These are phyloP conservation scores for Mimosa bimucronata DNA, from an alignment of 306 rosid genomes.

Conservation along the genomic window DNA sequence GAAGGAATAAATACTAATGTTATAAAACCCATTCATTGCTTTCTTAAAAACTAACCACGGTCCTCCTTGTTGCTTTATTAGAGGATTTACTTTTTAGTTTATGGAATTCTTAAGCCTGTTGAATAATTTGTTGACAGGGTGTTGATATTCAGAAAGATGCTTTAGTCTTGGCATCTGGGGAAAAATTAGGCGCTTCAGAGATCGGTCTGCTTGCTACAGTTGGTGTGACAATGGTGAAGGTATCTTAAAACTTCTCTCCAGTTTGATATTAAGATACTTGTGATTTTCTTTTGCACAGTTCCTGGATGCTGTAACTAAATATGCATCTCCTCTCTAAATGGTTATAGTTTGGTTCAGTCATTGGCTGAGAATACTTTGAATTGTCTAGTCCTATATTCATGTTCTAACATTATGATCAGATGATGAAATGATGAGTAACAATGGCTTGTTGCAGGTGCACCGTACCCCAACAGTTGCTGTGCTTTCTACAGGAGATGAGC, in stretches of 20 bases:
- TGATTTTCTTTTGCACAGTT: slow-evolving; percentile 9
- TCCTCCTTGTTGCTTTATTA: slow-evolving; percentile 8
- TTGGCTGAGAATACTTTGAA: slow-evolving; percentile 1
- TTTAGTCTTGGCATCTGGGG: slow-evolving; percentile 74
- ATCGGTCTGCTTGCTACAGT: slow-evolving; percentile 92
- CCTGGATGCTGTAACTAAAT: slow-evolving; percentile 15
- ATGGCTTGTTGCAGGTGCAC: slow-evolving; percentile 64
- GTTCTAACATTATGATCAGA: neutral
- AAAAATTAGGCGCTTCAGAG: slow-evolving; percentile 82
- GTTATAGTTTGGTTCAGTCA: slow-evolving; percentile 5
- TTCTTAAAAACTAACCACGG: neutral
- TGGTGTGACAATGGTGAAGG: slow-evolving; percentile 82
- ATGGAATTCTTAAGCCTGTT: slow-evolving; percentile 32
- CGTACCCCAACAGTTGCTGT: slow-evolving; percentile 73
- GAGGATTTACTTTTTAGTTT: neutral
- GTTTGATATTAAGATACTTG: slow-evolving; percentile 22
- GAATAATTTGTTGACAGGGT: slow-evolving; percentile 55
- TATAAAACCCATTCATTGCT: neutral
- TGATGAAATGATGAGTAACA: slow-evolving; percentile 23
- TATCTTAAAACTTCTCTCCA: slow-evolving; percentile 32
- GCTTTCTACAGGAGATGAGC: slow-evolving; percentile 96
- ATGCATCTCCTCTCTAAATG: slow-evolving; percentile 21
- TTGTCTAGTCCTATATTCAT: neutral
- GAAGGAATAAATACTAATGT: neutral
- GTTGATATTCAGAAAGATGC: slow-evolving; percentile 75